phyloP scores from a whole-genome alignment of 129 eudicot species.

The Gnaphalium uliginosum region DNA sequence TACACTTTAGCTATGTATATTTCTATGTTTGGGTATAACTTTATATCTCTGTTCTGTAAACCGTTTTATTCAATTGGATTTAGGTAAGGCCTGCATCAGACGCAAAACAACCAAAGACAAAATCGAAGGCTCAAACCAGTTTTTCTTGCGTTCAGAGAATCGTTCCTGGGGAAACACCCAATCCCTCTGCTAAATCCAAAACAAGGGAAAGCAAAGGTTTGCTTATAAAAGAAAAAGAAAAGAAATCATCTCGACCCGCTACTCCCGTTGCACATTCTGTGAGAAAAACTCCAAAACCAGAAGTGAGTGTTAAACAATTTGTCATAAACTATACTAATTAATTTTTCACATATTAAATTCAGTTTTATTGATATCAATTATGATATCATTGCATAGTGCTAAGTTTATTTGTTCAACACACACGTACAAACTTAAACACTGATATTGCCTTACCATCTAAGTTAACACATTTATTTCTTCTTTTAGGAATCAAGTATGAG shows the following conservation, averaged over 20 bases:
- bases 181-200: conserved; percentile 33
- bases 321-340: neutral
- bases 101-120: conserved; percentile 29
- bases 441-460: neutral
- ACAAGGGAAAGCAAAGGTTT: conserved; percentile 31
- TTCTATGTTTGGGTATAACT: neutral
- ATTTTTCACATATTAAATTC: neutral
- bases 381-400: neutral
- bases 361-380: neutral
- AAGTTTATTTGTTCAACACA: neutral
- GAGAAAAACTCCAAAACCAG: conserved; percentile 38
- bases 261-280: conserved; percentile 26
- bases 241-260: conserved; percentile 37
- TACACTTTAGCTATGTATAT: neutral
- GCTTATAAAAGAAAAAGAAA: conserved; percentile 33
- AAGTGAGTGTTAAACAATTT: conserved; percentile 36
- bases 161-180: conserved; percentile 36
- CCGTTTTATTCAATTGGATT: neutral
- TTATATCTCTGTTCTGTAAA: neutral
- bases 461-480: neutral
- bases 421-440: neutral
- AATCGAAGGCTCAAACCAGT: conserved; percentile 30
- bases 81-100: conserved; percentile 20
- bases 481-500: conserved; percentile 26
- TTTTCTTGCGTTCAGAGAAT: conserved; percentile 33